Percentiles rank a stretch among this genome's conserved stretches.
Evolutionary conservation across 306 rosid species (phyloP).

Genomic region (Quercus mongolica): DNA sequence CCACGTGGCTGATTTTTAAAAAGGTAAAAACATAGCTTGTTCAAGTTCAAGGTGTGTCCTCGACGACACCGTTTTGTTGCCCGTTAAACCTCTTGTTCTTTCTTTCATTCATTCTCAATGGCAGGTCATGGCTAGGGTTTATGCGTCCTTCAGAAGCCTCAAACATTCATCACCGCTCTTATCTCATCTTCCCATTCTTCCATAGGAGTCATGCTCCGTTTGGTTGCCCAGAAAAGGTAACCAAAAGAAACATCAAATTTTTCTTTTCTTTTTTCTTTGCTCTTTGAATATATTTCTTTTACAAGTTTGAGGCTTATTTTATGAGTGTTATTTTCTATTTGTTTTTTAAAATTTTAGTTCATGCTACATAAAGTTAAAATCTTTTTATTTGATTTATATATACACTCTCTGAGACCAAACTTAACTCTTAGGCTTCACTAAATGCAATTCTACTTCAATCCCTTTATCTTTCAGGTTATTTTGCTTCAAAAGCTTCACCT

Average conservation of each 20-base stretch:
- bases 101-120: neutral
- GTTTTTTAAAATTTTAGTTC: neutral
- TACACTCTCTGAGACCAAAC: neutral
- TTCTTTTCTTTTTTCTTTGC: neutral
- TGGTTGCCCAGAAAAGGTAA: neutral
- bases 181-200: neutral
- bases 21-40: no score
- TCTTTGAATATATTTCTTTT: neutral
- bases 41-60: neutral
- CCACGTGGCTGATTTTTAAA: no score
- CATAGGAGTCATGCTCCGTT: neutral
- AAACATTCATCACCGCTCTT: neutral
- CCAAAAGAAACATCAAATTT: neutral
- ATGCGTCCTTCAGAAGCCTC: neutral
- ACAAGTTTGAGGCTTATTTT: neutral
- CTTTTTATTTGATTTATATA: neutral
- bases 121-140: neutral
- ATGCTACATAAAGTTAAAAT: neutral
- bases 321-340: neutral
- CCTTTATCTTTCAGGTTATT: neutral
- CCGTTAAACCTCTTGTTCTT: neutral
- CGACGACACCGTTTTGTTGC: neutral
- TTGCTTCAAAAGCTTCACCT: neutral
- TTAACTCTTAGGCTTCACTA: neutral
- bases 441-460: neutral